These are phyloP conservation scores for Candida frijolesensis DNA, from an alignment of 1,139 yeast genomes.

Conservation along the genomic window DNA sequence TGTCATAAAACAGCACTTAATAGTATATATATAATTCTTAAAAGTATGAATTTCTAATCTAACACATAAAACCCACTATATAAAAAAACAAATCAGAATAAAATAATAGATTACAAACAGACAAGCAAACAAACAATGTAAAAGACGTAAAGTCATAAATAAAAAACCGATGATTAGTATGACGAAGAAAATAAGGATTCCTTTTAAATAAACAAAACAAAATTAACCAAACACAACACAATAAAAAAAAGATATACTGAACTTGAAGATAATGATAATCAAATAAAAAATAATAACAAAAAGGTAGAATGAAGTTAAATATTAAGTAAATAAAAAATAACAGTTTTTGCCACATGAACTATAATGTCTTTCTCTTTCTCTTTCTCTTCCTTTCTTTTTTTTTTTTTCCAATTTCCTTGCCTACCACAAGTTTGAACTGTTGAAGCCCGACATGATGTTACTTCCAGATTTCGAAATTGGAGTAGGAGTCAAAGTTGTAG, in stretches of 20 bases:
- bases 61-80: slow-evolving; percentile 5
- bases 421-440: slow-evolving; percentile 12
- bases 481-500: slow-evolving; percentile 8
- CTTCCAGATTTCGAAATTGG: slow-evolving; percentile 8
- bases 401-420: background rate
- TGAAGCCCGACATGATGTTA: slow-evolving; percentile 11
- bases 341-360: background rate
- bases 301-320: background rate
- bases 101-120: slow-evolving; percentile 2
- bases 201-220: slow-evolving; percentile 1
- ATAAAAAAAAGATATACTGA: background rate
- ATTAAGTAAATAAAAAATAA: background rate
- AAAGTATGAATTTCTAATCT: slow-evolving; percentile 1
- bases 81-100: slow-evolving; percentile 3
- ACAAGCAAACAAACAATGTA: slow-evolving; percentile 2
- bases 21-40: background rate
- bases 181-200: slow-evolving; percentile 3
- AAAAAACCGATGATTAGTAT: slow-evolving; percentile 1
- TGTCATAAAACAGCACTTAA: background rate
- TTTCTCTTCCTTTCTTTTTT: too few relatives aligned
- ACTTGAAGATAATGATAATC: slow-evolving; percentile 2
- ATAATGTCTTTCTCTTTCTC: background rate
- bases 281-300: background rate
- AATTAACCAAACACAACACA: background rate
- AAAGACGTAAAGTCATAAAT: slow-evolving; percentile 3